Base-by-base conservation (phyloP, 2,329 filamentous ascomycete genomes). In the Phoma sp. region DNA sequence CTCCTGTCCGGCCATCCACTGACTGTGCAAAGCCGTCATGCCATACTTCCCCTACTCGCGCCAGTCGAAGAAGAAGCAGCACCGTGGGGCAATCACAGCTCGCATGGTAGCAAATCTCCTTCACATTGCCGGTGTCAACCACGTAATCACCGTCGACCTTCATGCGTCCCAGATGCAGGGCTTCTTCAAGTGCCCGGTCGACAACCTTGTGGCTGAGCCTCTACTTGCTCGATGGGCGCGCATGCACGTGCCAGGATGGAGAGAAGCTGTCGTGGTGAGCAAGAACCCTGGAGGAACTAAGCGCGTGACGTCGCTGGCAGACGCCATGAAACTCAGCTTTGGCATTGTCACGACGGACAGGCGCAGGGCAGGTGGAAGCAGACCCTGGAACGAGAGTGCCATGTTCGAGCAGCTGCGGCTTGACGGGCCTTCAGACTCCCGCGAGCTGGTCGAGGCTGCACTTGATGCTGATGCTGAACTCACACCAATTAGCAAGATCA, bases 11-110 rank as follows among this genome's bases (percentile, higher is more conserved):
- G 29, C 44, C 47, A 47, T 29, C 30, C 51, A 37, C 64, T 69
- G 37, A 65, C 56, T 30, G 36, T 27, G 32, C 22, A 39, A 70
- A 93, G 91, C 91, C 62, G 90, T 95, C 60, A 85, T 95, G 69
- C 91, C 91, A 10, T 98, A 98, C 78, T 99, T 98, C 71, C 95
- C 95, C n/a, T 99, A 99, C 80, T 97, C 92, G 65, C 91, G 95
- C 59, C 95, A 99, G 77, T 98, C 93, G 54, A 99, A 99, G 83
- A 98, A 98, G 83, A 99, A 99, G 79, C 92, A 91, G 52, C 93
- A 98, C 72, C 86, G 95, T 62, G 95, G 95, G 46, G 92, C 95
- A 55, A 98, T 99, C 71, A 97, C 95, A 7, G 95, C 95, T 50
- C 88, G 93, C 64, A 96, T 99, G 92, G 85, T 99, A 47, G 93